Evolutionary conservation across 163 green algal species (phyloP).

Genomic region (Scenedesmus sp.): DNA sequence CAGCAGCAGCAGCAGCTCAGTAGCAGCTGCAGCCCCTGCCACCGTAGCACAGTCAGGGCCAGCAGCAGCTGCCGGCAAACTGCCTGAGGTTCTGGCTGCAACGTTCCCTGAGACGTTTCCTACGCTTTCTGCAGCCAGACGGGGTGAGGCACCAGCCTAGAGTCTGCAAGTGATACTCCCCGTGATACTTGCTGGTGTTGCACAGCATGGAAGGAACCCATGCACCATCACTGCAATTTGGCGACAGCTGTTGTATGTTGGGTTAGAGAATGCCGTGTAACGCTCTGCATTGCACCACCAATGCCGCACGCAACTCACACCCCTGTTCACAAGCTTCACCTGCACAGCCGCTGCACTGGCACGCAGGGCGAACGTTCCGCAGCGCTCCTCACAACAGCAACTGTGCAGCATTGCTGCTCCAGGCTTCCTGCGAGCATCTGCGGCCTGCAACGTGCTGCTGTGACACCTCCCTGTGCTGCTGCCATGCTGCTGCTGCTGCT

Average conservation of each 20-base stretch:
- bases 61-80: constrained; percentile 4
- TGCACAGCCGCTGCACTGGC: no score
- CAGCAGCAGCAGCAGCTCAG: background rate
- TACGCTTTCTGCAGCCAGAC: constrained; percentile 29
- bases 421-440: background rate
- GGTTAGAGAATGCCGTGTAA: no score
- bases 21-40: background rate
- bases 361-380: no score
- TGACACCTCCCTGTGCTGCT: background rate
- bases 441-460: background rate
- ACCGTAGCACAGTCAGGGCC: background rate
- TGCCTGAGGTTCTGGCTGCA: constrained; percentile 22
- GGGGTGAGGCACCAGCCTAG: background rate
- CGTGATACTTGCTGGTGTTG: background rate
- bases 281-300: no score
- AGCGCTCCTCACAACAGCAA: no score
- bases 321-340: no score
- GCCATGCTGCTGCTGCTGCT: background rate
- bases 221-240: no score
- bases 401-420: no score
- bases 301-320: no score
- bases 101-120: constrained; percentile 18
- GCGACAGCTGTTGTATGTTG: no score
- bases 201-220: background rate
- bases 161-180: background rate